Percentiles rank a stretch among this genome's conserved stretches.
Evolutionary conservation across 768 basidiomycete genomes (phyloP).

Genomic region (Lentinula edodes): DNA sequence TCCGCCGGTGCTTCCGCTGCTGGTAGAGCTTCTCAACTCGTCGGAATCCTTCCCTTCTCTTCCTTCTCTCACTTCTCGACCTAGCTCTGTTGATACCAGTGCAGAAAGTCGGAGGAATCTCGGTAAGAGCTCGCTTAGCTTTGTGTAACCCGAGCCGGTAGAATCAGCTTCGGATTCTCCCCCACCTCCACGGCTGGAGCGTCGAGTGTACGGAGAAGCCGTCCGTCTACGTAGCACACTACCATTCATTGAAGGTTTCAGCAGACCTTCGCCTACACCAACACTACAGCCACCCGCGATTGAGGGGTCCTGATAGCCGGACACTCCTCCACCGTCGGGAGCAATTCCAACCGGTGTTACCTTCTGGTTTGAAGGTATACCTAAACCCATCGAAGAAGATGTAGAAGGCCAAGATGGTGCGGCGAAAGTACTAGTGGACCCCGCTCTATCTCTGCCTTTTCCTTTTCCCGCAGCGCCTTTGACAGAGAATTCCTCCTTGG

Average conservation of each 20-base stretch:
- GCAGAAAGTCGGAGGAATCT: conserved; percentile 76
- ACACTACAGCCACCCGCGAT: background rate
- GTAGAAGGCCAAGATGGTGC: conserved; percentile 3
- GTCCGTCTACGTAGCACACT: conserved; percentile 53
- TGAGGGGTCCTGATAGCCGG: conserved; percentile 71
- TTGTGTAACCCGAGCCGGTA: conserved; percentile 54
- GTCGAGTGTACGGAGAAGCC: conserved; percentile 8
- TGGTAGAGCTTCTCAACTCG: background rate
- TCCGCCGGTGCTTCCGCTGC: background rate
- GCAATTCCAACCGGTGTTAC: conserved; percentile 17
- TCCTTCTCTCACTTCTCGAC: conserved; percentile 59
- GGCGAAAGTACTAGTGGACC: background rate
- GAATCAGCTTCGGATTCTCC: conserved; percentile 10
- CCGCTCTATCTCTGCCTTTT: conserved; percentile 2
- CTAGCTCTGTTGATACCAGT: conserved; percentile 71
- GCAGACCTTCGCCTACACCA: conserved; percentile 67
- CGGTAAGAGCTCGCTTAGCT: conserved; percentile 58
- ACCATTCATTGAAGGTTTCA: conserved; percentile 49
- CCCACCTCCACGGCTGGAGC: conserved; percentile 17
- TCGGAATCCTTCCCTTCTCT: conserved; percentile 26
- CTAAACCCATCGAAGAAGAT: background rate
- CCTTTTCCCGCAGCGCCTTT: conserved; percentile 19
- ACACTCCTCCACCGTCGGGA: conserved; percentile 44
- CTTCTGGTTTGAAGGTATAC: background rate
- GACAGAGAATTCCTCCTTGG: conserved; percentile 25